Conservation (phyloP, 1,284 basidiomycete genomes). For the Ceratobasidium sp. region DNA sequence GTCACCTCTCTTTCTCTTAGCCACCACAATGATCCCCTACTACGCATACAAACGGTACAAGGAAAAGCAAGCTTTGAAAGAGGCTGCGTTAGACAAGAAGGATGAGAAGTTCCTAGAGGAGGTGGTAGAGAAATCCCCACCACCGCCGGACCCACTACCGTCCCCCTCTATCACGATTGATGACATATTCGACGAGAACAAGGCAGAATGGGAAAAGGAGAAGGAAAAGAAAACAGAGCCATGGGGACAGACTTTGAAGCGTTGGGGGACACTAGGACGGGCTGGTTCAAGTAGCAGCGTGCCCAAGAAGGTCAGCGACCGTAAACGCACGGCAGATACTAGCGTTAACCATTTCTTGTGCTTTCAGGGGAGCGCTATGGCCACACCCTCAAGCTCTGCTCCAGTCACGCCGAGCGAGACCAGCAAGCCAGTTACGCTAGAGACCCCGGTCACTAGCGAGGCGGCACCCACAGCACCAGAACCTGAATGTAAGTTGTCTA, state of each 20-base stretch:
- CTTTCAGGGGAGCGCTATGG: neutral
- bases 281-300: constrained; percentile 27
- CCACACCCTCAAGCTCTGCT: constrained; percentile 1
- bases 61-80: constrained; percentile 35
- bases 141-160: constrained; percentile 15
- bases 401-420: constrained; percentile 15
- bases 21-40: constrained; percentile 37
- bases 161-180: constrained; percentile 23
- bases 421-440: neutral
- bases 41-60: constrained; percentile 42
- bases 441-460: neutral
- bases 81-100: constrained; percentile 36
- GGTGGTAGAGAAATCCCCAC: constrained; percentile 18
- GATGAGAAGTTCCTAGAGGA: constrained; percentile 33
- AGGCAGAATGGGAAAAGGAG: constrained; percentile 31
- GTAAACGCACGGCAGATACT: neutral
- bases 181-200: constrained; percentile 35
- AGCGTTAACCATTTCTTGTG: neutral
- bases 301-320: constrained; percentile 27
- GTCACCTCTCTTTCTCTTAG: neutral
- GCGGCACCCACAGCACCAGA: neutral
- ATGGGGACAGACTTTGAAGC: constrained; percentile 32
- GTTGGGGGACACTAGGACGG: constrained; percentile 35
- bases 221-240: constrained; percentile 30
- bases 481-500: constrained; percentile 22